phyloP scores from a whole-genome alignment of 768 basidiomycete species.

The Gautieria morchelliformis region DNA sequence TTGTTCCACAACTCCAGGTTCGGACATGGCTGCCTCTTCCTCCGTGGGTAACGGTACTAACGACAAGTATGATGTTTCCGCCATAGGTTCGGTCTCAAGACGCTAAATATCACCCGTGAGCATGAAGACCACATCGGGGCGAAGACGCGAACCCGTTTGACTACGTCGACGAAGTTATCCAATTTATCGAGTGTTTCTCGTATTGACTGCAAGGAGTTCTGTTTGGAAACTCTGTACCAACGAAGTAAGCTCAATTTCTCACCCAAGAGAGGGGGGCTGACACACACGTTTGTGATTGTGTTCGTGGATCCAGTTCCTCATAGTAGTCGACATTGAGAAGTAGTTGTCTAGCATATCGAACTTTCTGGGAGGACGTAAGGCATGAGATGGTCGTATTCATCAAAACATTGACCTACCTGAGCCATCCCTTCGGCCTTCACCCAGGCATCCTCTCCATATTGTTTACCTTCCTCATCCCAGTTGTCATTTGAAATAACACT shows the following conservation, averaged over 20 bases:
- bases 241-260: not conserved
- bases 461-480: constrained; percentile 28
- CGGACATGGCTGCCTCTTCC: not conserved
- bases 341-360: constrained; percentile 49
- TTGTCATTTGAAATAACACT: constrained; percentile 33
- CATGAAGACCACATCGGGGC: not conserved
- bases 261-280: not conserved
- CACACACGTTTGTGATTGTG: not conserved
- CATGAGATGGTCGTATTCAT: not conserved
- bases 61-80: constrained; percentile 18
- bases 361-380: constrained; percentile 18
- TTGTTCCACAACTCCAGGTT: not conserved
- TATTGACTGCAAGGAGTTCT: constrained; percentile 25
- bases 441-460: constrained; percentile 28
- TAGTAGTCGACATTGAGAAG: constrained; percentile 43
- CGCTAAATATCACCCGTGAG: constrained; percentile 23
- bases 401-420: constrained; percentile 34
- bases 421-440: constrained; percentile 44
- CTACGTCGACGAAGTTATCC: constrained; percentile 40
- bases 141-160: constrained; percentile 38
- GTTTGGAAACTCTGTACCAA: constrained; percentile 1
- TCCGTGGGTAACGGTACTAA: constrained; percentile 5
- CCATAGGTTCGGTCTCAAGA: constrained; percentile 28
- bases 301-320: constrained; percentile 1
- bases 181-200: constrained; percentile 43